A percentile compares a stretch with the other conserved stretches of the same genome.
Evolutionary conservation across 2,329 filamentous ascomycete species (phyloP).

Genomic region (Hypoxylon sp.): DNA sequence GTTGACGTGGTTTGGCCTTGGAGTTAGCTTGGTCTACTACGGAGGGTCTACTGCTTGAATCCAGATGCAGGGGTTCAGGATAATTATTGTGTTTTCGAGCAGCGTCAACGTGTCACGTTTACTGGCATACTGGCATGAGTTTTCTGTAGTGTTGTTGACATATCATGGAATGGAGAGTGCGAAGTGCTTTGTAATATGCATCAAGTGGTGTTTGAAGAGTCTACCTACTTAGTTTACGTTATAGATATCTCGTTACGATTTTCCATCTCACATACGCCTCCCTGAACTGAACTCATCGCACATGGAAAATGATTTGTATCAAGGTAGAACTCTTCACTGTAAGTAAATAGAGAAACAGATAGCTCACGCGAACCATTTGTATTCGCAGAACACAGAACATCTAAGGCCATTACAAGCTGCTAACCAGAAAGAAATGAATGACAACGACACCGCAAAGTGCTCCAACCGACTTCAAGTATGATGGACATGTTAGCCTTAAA

Average conservation of each 20-base stretch:
- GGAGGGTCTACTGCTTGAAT: conserved; percentile 5
- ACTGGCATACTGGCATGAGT: conserved; percentile 12
- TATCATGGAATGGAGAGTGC: conserved; percentile 11
- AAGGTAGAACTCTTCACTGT: too few relatives aligned
- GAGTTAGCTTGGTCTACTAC: conserved; percentile 21
- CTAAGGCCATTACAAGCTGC: not conserved
- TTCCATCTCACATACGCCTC: not conserved
- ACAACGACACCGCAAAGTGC: too few relatives aligned
- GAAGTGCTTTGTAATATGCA: not conserved
- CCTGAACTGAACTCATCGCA: not conserved
- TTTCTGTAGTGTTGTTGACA: conserved; percentile 16
- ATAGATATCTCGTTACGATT: not conserved
- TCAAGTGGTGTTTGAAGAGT: conserved; percentile 2
- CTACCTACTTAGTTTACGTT: not conserved
- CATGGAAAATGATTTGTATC: too few relatives aligned
- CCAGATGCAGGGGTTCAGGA: conserved; percentile 7
- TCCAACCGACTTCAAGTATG: not conserved
- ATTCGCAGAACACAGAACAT: too few relatives aligned
- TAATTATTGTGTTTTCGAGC: conserved; percentile 16
- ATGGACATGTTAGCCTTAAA: not conserved
- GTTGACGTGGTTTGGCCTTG: not conserved
- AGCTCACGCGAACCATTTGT: not conserved
- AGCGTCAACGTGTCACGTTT: conserved; percentile 6
- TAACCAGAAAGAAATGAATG: not conserved
- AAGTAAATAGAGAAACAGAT: too few relatives aligned